Evolutionary conservation across 2,329 filamentous ascomycete species (phyloP).

Genomic region (Botrytis fragariae): DNA sequence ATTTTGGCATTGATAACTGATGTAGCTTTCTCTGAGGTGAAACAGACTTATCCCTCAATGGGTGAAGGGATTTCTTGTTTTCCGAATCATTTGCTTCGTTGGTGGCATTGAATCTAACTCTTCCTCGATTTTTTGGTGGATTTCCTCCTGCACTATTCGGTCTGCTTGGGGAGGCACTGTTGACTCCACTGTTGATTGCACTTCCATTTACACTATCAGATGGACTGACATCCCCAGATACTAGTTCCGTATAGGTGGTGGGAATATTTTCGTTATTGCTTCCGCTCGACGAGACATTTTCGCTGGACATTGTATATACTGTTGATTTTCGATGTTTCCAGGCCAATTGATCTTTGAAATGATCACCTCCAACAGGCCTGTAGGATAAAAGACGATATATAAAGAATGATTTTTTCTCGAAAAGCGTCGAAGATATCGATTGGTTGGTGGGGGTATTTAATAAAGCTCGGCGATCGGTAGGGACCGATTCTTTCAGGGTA

Average conservation of each 20-base stretch:
- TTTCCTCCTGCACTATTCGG: conserved; percentile 29
- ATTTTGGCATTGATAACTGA: conserved; percentile 25
- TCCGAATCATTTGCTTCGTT: conserved; percentile 37
- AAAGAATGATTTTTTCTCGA: not conserved
- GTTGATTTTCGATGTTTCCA: not conserved
- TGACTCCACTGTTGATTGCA: not conserved
- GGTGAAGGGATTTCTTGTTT: conserved; percentile 33
- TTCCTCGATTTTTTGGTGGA: conserved; percentile 26
- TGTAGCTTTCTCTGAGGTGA: conserved; percentile 17
- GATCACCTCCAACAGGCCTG: not conserved
- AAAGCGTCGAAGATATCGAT: not conserved
- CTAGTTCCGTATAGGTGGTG: conserved; percentile 3
- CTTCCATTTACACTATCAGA: not conserved
- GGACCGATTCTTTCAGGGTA: conserved; percentile 14
- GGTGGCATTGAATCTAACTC: conserved; percentile 38
- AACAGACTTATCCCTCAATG: conserved; percentile 29
- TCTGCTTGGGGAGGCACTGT: conserved; percentile 31
- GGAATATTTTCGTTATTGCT: conserved; percentile 6
- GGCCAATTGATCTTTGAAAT: conserved; percentile 2
- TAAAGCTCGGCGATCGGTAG: conserved; percentile 4
- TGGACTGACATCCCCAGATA: conserved; percentile 2
- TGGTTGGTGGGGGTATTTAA: not conserved
- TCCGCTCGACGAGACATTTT: conserved; percentile 3
- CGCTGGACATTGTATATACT: conserved; percentile 7
- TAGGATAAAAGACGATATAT: not conserved